These are phyloP conservation scores for Rubroboletus pulcherrimus DNA, from an alignment of 768 basidiomycete genomes.

Conservation along the genomic window DNA sequence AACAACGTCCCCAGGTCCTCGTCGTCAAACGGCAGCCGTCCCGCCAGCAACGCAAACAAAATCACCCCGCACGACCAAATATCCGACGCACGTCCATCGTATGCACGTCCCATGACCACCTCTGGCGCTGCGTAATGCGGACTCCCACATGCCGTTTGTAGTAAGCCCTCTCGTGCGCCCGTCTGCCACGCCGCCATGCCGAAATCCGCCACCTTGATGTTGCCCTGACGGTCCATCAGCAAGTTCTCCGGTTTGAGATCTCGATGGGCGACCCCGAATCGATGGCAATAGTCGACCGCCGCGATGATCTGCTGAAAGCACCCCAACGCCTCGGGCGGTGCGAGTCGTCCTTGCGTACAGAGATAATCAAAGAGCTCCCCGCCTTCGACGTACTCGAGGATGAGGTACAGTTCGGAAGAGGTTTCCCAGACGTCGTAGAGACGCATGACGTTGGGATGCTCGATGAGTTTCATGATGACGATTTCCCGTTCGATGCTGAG, in stretches of 20 bases:
- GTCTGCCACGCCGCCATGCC: slow-evolving; percentile 96
- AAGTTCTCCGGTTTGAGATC: slow-evolving; percentile 96
- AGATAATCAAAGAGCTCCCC: slow-evolving; percentile 95
- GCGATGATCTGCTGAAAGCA: slow-evolving; percentile 94
- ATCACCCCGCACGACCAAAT: slow-evolving; percentile 98
- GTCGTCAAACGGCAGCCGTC: slow-evolving; percentile 90
- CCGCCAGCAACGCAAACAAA: slow-evolving; percentile 82
- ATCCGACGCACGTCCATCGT: slow-evolving; percentile 85
- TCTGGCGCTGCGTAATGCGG: slow-evolving; percentile 96
- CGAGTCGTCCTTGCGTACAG: slow-evolving; percentile 71
- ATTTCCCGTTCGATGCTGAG: slow-evolving; percentile 90
- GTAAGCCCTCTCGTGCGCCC: slow-evolving; percentile 49
- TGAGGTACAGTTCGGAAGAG: slow-evolving; percentile 79
- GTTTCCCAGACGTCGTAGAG: slow-evolving; percentile 99
- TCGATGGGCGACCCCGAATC: slow-evolving; percentile 91
- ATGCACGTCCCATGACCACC: slow-evolving; percentile 76
- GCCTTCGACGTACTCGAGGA: slow-evolving; percentile 92
- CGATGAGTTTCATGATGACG: slow-evolving; percentile 95
- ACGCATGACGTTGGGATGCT: slow-evolving; percentile 91
- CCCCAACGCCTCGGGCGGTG: slow-evolving; percentile 65
- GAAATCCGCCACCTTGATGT: slow-evolving; percentile 95
- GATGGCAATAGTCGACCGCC: slow-evolving; percentile 89
- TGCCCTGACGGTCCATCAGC: slow-evolving; percentile 74
- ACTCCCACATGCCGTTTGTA: slow-evolving; percentile 87
- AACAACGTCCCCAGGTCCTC: slow-evolving; percentile 76